Base-by-base conservation (phyloP, 202 grass and related monocot genomes). In the Brachypodium distachyon region DNA sequence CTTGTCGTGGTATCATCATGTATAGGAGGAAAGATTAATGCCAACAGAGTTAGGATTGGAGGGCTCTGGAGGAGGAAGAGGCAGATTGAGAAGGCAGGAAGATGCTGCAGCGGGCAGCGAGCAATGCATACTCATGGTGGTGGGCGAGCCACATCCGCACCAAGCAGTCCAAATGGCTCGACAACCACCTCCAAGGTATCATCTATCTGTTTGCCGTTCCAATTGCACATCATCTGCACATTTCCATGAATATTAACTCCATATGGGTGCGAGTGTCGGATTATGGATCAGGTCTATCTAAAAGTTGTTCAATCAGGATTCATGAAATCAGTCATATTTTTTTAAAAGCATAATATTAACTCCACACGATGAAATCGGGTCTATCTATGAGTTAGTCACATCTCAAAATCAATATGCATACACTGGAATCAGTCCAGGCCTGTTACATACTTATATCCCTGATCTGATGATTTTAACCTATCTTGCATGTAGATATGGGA, bases 131-230 rank as follows among this genome's bases (percentile, higher is more conserved):
- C 47, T 97, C 93, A 49, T 97, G 93, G 93, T 97, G 86, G 88
- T 97, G 94, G 94, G 94, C 94, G 41, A 97, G 94, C 90, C 94
- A 97, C 74, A 87, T 97, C 71, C 88, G 94, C 27, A 97, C 94
- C 62, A 97, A 97, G 68, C 94, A 97, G 43, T 93, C 94, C 65
- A 97, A 93, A 97, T 97, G 94, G 94, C 94, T 97, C 43, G 90
- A 97, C 84, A 80, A 70, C 78, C 80, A 97, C 67, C 94, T 97
- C 61, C 90, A 93, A 87, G 94, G 90, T 93, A 57, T 77, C 12
- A 31, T 80, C 37, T 32, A 52, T 62, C 19, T 49, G 0, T 62
- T 16, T 49, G 0, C 16, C 50, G 17, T 70, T 58, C 43, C 18
- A 9, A 67, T 51, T 60, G 72, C 27, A 53, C 1, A 37, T 63